Conservation (phyloP, 139 green algal genomes). For the Nannochloris sp. region DNA sequence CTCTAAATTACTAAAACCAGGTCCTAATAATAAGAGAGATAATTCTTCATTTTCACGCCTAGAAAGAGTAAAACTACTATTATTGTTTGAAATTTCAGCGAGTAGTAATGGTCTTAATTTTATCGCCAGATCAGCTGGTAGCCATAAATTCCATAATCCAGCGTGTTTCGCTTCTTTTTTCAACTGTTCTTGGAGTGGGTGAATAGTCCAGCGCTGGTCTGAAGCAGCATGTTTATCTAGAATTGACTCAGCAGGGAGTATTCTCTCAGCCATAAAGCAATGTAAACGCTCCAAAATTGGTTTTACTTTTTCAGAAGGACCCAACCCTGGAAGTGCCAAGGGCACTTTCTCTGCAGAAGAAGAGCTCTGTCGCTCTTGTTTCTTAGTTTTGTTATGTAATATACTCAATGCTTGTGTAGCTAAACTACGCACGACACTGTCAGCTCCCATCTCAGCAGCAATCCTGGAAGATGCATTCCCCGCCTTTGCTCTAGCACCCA, state of each 20-base stretch:
- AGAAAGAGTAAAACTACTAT: no score
- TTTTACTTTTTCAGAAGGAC: slow-evolving; percentile 25
- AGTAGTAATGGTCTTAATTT: slow-evolving; percentile 22
- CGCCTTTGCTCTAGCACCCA: slow-evolving; percentile 56
- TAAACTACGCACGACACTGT: slow-evolving; percentile 53
- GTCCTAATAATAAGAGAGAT: slow-evolving; percentile 51
- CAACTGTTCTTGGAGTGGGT: slow-evolving; percentile 73
- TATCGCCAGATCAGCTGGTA: slow-evolving; percentile 56
- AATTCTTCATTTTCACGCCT: not conserved
- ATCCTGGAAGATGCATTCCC: slow-evolving; percentile 80
- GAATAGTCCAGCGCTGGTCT: slow-evolving; percentile 58
- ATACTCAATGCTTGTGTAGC: slow-evolving; percentile 49
- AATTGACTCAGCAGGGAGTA: slow-evolving; percentile 50
- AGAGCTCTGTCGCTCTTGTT: not conserved
- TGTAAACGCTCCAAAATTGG: slow-evolving; percentile 42
- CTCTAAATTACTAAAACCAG: slow-evolving; percentile 83
- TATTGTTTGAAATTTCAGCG: no score
- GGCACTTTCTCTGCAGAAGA: slow-evolving; percentile 1
- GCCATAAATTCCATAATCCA: slow-evolving; percentile 97
- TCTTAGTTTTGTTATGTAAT: slow-evolving; percentile 13
- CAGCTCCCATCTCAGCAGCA: slow-evolving; percentile 48
- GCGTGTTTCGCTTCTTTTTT: slow-evolving; percentile 60
- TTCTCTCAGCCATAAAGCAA: slow-evolving; percentile 70
- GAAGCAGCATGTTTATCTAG: slow-evolving; percentile 47
- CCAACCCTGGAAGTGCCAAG: slow-evolving; percentile 3